Base-by-base conservation (phyloP, 441 rosid genomes). In the Mallotus japonicus region DNA sequence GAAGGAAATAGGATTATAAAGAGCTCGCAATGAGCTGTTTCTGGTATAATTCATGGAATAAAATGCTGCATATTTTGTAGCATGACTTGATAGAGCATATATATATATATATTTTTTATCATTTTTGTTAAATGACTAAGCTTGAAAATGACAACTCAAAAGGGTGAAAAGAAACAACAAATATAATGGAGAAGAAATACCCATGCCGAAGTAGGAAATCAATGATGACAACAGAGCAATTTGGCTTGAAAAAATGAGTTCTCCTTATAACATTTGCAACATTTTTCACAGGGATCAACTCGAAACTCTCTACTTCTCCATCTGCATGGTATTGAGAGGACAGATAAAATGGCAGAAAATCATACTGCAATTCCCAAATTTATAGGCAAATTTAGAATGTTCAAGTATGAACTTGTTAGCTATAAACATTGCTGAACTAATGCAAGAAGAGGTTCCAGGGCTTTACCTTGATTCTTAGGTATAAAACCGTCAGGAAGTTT, bases 241-340 rank as follows among this genome's bases (percentile, higher is more conserved):
- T 93, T 6, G 90, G 81, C 84, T 93, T 93, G 88, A 85, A 93
- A 80, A 87, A 88, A 63, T 80, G 65, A 8, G 96, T 89, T 83
- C 89, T 80, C 72, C 79, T 62, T 32, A 90, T 84, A 72, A 93
- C 75, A 84, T 89, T 89, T 44, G 89, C 93, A 67, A 86, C 92
- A 79, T 86, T 80, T 13, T 79, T n/a, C 63, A 85, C 91, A 6
- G 89, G 88, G 65, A 93, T 77, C 89, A 92, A 80, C 78, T 81
- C 83, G 85, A 93, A 93, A 85, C 93, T 85, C 80, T 90, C 97
- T 60, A 90, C 98, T 77, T 93, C 97, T 83, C 96, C 98, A 85
- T 93, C 32, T 28, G 32, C 32, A 28, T 28, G 32, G 32, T 28
- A 28, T 28, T 28, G 32, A 28, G 32, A 28, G 32, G 3, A 28